Evolutionary conservation across 1,139 yeast genomes (phyloP).

Genomic region (Hemisphaericaspora subhashii): DNA sequence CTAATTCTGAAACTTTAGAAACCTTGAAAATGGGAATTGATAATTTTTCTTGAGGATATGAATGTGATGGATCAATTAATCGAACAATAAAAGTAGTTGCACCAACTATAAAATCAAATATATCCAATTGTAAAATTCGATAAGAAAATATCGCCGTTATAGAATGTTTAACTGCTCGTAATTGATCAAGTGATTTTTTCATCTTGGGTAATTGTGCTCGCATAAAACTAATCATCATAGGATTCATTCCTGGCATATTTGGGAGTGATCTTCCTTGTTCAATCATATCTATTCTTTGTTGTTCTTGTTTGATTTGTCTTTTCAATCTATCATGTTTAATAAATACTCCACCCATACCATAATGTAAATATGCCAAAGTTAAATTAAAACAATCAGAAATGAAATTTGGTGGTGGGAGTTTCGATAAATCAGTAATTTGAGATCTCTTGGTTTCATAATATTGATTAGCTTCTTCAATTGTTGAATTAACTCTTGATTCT

Average conservation of each 20-base stretch:
- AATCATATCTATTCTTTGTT: constrained; percentile 51
- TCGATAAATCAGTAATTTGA: constrained; percentile 13
- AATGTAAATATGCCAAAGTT: constrained; percentile 76
- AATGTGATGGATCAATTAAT: constrained; percentile 69
- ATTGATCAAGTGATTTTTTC: constrained; percentile 36
- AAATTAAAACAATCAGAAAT: constrained; percentile 86
- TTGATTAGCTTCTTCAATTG: constrained; percentile 65
- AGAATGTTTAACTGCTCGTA: constrained; percentile 51
- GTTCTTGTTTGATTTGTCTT: constrained; percentile 50
- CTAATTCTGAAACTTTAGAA: constrained; percentile 48
- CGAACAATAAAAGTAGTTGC: constrained; percentile 69
- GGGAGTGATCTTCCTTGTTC: constrained; percentile 31
- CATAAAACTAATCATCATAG: constrained; percentile 32
- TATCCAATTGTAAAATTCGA: constrained; percentile 56
- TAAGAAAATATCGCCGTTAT: constrained; percentile 61
- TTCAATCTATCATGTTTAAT: constrained; percentile 58
- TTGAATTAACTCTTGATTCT: constrained; percentile 82
- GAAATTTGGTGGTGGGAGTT: constrained; percentile 55
- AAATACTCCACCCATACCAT: constrained; percentile 82
- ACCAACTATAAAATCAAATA: constrained; percentile 77
- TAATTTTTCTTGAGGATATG: constrained; percentile 57
- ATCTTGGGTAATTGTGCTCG: constrained; percentile 46
- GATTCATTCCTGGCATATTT: constrained; percentile 28
- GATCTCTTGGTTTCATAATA: constrained; percentile 37
- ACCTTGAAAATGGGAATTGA: constrained; percentile 67